Percentiles rank a stretch among this genome's conserved stretches.
phyloP scores from a whole-genome alignment of 1,284 basidiomycete species.

The Pyrrhoderma noxium region DNA sequence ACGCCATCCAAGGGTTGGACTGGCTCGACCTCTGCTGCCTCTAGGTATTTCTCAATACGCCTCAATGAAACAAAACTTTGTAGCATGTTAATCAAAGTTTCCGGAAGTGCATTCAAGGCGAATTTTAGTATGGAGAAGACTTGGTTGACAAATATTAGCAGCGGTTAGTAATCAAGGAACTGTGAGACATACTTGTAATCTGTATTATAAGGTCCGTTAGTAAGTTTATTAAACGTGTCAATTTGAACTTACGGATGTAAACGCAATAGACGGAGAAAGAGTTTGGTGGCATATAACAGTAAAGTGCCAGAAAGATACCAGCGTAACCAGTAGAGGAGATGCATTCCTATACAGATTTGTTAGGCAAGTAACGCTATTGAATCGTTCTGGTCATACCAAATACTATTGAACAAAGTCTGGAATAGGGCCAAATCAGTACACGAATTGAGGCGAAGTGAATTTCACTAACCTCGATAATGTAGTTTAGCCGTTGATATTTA shows the following conservation, averaged over 20 bases:
- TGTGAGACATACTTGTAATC: constrained; percentile 10
- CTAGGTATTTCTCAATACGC: constrained; percentile 86
- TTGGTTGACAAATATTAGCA: constrained; percentile 20
- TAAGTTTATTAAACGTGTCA: too few species aligned
- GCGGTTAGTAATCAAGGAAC: constrained; percentile 15
- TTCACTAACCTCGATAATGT: constrained; percentile 64
- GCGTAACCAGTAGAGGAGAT: constrained; percentile 64
- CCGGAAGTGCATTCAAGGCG: constrained; percentile 79
- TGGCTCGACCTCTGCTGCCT: constrained; percentile 58
- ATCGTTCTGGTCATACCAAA: constrained; percentile 52
- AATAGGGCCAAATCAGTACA: too few species aligned
- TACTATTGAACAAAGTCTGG: constrained; percentile 67
- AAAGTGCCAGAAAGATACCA: constrained; percentile 81
- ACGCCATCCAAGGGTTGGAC: constrained; percentile 55
- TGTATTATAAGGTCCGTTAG: too few species aligned
- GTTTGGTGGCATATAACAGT: constrained; percentile 59
- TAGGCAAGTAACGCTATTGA: constrained; percentile 6
- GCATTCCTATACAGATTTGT: constrained; percentile 44
- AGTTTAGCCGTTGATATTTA: constrained; percentile 79
- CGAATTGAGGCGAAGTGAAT: too few species aligned
- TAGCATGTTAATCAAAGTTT: constrained; percentile 85
- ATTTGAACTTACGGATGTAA: constrained; percentile 70
- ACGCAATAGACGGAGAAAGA: constrained; percentile 80
- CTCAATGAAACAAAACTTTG: constrained; percentile 79
- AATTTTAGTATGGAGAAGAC: constrained; percentile 87